A percentile compares a stretch with the other conserved stretches of the same genome.
These are phyloP conservation scores for Dysphania ambrosioides DNA, from an alignment of 148 eudicot genomes.

Conservation along the genomic window DNA sequence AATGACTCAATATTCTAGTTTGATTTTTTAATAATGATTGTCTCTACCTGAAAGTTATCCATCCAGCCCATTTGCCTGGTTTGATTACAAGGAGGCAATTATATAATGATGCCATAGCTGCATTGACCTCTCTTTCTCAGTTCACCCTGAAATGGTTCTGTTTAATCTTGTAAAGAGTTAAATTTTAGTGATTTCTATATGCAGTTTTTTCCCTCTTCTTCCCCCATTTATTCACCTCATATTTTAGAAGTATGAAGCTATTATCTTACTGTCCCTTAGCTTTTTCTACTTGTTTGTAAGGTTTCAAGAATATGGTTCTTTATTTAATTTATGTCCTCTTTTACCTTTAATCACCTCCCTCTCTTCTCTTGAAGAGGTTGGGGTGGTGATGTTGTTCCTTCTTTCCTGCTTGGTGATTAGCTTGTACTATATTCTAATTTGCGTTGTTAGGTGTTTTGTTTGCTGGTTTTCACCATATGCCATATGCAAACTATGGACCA, in stretches of 20 bases:
- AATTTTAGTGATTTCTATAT: too few species aligned
- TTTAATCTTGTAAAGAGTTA: neutral
- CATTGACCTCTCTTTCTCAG: neutral
- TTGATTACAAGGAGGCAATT: neutral
- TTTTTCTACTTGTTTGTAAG: neutral
- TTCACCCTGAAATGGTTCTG: neutral
- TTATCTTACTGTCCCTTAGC: neutral
- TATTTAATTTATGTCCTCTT: neutral
- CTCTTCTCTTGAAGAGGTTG: neutral
- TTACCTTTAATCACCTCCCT: neutral
- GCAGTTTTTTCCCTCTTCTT: too few species aligned
- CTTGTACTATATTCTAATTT: constrained; percentile 25
- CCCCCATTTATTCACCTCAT: neutral
- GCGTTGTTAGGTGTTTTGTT: constrained; percentile 41
- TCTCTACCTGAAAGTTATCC: neutral
- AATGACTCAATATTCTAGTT: neutral
- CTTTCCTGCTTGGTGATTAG: constrained; percentile 9
- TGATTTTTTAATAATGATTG: neutral
- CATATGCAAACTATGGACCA: too few species aligned
- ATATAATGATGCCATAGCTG: neutral
- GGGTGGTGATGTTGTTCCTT: neutral
- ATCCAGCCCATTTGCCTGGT: neutral
- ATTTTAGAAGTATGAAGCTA: neutral
- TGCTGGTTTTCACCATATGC: constrained; percentile 44
- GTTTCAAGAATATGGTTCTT: neutral